Evolutionary conservation across 148 eudicot species (phyloP).

Genomic region (Heliosperma pusillum): DNA sequence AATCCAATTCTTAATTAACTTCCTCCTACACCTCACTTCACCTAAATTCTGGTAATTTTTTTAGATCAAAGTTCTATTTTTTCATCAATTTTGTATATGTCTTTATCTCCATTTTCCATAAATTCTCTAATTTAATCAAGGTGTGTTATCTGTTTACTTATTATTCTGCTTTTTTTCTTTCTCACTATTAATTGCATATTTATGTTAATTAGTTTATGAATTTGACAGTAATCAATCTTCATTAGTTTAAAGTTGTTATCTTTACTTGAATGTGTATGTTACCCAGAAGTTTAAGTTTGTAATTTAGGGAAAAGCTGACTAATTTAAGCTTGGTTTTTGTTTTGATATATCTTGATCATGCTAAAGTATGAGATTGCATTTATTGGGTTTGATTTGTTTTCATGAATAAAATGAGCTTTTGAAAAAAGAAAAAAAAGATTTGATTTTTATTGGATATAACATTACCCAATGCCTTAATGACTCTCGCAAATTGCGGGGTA

Average conservation of each 20-base stretch:
- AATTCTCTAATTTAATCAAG: background rate
- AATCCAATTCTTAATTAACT: background rate
- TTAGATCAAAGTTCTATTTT: no score
- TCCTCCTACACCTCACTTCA: background rate
- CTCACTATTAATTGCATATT: background rate
- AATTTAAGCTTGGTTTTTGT: background rate
- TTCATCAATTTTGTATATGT: no score
- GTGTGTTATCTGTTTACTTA: background rate
- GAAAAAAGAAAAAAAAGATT: no score
- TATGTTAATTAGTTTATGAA: background rate
- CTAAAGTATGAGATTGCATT: no score
- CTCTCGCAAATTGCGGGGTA: no score
- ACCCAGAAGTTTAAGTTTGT: background rate
- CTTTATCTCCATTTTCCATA: background rate
- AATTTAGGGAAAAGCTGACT: background rate
- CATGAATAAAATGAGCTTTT: no score
- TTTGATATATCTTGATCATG: no score
- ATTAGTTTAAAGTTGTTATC: conserved; percentile 3
- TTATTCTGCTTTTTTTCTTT: background rate
- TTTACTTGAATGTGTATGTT: background rate
- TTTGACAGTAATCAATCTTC: background rate
- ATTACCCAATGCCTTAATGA: no score
- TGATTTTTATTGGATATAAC: no score
- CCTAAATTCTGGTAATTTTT: background rate
- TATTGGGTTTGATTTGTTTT: background rate